Evolutionary conservation across 2,329 filamentous ascomycete species (phyloP), one percentile per base, ranked within the genome.

Genomic region (Huntiella abstrusa): DNA sequence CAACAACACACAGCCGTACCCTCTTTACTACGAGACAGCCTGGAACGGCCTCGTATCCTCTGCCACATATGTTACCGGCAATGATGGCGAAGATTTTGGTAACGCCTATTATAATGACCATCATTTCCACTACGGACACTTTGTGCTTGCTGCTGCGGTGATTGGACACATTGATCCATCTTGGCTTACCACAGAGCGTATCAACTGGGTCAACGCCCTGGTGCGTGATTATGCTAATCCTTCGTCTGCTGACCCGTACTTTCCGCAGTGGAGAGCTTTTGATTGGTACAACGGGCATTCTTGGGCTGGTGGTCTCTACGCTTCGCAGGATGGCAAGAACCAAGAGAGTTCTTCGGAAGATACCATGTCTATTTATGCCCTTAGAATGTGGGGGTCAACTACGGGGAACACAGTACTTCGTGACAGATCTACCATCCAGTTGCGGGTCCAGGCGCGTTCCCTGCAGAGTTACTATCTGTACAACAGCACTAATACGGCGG

Each of bases 241-340:
- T 0, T 78, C 73, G 53, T 57, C 67, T 2, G 59, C 70, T 13
- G 87, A 94, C 57, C 66, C 69, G 22, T 75, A 75, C 54, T 96
- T 92, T 60, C 87, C 88, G 0, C 78, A 84, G 53, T 87, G 73
- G 51, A 75, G 91, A 42, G 75, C 69, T 48, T 96, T 95, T 57
- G 91, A 96, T 62, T 95, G 85, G 84, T 96, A 79, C 60, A 77
- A 92, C 56, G 91, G 88, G 2, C 91, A 96, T 67, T 86, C 80
- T 49, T 95, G 88, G 85, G 88, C 88, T 2, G 85, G 84, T 47
- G 83, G 83, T 1, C 62, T 88, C 4, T 83, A 75, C 55, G 73
- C 81, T 51, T 69, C 72, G 34, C 66, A 65, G 47, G 81, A 88
- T 58, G 83, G 83, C 51, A 87, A 87, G 64, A 66, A 88, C 58